Percentiles rank a stretch among this genome's conserved stretches.
Conservation (phyloP, 106 monocot species). For the Xerophyta viscosa region DNA sequence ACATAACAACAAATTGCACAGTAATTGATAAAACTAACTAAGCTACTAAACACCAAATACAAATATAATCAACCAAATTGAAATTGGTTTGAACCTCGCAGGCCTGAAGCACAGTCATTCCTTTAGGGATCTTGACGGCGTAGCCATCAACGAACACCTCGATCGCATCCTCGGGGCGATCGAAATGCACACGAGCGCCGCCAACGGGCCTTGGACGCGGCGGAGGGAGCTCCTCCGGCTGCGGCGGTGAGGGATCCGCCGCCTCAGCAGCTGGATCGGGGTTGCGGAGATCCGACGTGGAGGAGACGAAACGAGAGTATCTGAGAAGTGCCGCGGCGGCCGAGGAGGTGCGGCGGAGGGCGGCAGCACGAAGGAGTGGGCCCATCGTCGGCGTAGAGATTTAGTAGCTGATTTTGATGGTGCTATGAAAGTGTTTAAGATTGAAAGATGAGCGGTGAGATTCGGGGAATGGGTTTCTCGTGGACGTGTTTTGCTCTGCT, state of each 20-base stretch:
- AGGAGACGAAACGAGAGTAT: constrained; percentile 8
- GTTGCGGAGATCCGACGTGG: constrained; percentile 73
- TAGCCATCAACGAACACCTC: constrained; percentile 94
- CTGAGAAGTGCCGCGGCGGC: not conserved
- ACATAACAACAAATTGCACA: too few species aligned
- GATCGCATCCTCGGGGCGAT: constrained; percentile 74
- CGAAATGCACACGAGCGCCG: constrained; percentile 59
- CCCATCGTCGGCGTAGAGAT: constrained; percentile 35
- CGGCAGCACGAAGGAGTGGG: constrained; percentile 35
- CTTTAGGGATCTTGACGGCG: constrained; percentile 91
- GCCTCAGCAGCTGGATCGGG: constrained; percentile 35
- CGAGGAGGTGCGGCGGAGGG: constrained; percentile 29
- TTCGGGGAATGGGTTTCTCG: too few species aligned
- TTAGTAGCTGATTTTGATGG: too few species aligned
- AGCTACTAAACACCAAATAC: too few species aligned
- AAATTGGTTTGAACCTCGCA: too few species aligned
- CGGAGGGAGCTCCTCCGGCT: constrained; percentile 16
- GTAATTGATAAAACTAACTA: too few species aligned
- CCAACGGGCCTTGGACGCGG: constrained; percentile 47
- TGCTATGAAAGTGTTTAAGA: too few species aligned
- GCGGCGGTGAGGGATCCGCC: constrained; percentile 20
- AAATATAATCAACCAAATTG: too few species aligned
- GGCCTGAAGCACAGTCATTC: constrained; percentile 91
- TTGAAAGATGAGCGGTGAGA: too few species aligned
- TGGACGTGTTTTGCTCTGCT: too few species aligned